Base-by-base conservation (phyloP, 192 early-diverging fungal species). In the Glomus cerebriforme region DNA sequence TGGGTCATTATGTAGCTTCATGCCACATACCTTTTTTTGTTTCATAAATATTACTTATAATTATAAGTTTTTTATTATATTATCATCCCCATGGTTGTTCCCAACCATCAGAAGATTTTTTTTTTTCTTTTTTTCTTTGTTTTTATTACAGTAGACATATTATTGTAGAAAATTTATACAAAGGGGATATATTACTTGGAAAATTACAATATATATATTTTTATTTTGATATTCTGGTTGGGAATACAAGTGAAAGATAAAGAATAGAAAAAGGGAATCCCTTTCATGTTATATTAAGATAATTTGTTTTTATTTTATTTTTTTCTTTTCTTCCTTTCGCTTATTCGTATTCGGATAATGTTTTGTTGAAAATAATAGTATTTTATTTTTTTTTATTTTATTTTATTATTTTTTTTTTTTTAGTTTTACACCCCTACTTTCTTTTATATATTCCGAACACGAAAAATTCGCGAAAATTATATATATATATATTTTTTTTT, bases 161-260 rank as follows among this genome's bases (percentile, higher is more conserved):
- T 66, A 34, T 68, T 35, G 66, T 54, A 54, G 47, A 54, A 54
- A 67, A 68, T n/a, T 39, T 68, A 68, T n/a, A 68, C 66, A 32
- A 31, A 24, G 34, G 29, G 34, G 15, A 22, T 35, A 68, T 68
- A 17, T 68, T 65, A 32, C 31, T 31, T 65, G 59, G n/a, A 60
- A 29, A 31, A 31, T 15, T 31, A 64, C 22, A 35, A 35, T 68
- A 32, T 15, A 37, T n/a, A 35, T 37, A 35, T 68, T 68, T 13
- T 32, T 19, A 9, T 35, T 68, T 68, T 35, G 13, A 32, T 37
- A 35, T 68, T 68, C 22, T n/a, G 29, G 29, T 68, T 32, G 66
- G 66, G 34, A 68, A 54, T 54, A 68, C 34, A 37, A 68, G 66
- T 68, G 66, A 68, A 68, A 68, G 66, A 68, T 68, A 68, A 68